Evolutionary conservation across 139 green algal genomes (phyloP).

Genomic region (Coelastrella sp.): DNA sequence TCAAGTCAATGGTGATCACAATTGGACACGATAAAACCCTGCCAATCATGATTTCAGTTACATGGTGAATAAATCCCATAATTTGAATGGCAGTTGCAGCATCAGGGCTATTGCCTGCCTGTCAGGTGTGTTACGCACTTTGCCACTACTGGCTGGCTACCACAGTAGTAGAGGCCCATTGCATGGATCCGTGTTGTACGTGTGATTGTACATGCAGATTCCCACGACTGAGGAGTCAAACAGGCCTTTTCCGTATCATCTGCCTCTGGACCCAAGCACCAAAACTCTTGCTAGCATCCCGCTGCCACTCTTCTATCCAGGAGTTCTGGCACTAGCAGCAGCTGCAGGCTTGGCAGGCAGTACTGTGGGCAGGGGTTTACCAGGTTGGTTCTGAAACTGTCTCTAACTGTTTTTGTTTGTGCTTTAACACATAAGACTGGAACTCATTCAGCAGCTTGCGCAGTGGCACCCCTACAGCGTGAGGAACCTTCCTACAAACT

Average conservation of each 20-base stretch:
- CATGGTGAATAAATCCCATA: too few relatives aligned
- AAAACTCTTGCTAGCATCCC: constrained; percentile 70
- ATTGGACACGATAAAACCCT: too few relatives aligned
- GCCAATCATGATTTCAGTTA: too few relatives aligned
- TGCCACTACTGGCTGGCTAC: not conserved
- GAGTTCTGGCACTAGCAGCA: constrained; percentile 64
- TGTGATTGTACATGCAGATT: not conserved
- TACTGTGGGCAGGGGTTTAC: constrained; percentile 49
- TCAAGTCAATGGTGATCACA: not conserved
- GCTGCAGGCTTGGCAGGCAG: constrained; percentile 54
- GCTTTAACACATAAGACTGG: not conserved
- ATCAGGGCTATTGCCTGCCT: too few relatives aligned
- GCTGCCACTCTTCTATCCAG: constrained; percentile 68
- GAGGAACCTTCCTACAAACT: too few relatives aligned
- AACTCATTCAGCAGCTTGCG: not conserved
- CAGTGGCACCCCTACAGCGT: too few relatives aligned
- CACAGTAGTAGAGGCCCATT: not conserved
- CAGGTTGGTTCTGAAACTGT: constrained; percentile 51
- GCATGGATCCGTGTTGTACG: not conserved
- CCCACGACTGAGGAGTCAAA: constrained; percentile 24
- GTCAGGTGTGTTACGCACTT: too few relatives aligned
- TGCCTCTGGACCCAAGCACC: constrained; percentile 70
- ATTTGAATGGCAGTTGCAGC: too few relatives aligned
- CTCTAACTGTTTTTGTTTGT: not conserved
- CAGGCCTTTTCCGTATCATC: constrained; percentile 40